Conservation (phyloP, 2,329 filamentous ascomycete genomes). For the Alternaria incomplexa region DNA sequence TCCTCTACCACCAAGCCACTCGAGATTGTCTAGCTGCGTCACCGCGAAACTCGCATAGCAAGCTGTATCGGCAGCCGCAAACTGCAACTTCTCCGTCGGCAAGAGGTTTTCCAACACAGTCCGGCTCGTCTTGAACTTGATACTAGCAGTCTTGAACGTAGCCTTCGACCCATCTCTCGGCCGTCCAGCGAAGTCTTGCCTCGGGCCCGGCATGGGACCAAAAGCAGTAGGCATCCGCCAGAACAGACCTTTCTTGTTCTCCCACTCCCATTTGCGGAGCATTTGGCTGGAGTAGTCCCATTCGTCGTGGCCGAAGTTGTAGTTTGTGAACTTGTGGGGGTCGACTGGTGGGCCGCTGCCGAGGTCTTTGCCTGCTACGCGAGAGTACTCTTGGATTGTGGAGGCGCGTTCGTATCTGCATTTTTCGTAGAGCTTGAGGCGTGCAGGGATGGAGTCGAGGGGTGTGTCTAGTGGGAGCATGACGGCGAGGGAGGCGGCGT, state of each 20-base stretch:
- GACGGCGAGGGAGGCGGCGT: constrained; percentile 64
- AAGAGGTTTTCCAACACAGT: constrained; percentile 52
- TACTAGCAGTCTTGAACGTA: constrained; percentile 47
- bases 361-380: constrained; percentile 59
- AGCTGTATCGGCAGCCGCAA: constrained; percentile 47
- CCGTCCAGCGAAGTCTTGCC: constrained; percentile 39
- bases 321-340: constrained; percentile 51
- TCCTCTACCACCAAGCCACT: constrained; percentile 66
- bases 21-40: constrained; percentile 56
- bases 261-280: constrained; percentile 59
- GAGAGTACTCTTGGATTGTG: constrained; percentile 63
- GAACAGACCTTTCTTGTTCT: constrained; percentile 47
- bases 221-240: constrained; percentile 54
- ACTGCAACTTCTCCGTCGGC: constrained; percentile 45
- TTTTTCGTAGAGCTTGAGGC: constrained; percentile 65
- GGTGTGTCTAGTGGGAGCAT: constrained; percentile 59
- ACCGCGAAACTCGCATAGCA: constrained; percentile 49
- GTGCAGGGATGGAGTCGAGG: constrained; percentile 57
- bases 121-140: constrained; percentile 50
- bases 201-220: constrained; percentile 50
- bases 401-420: constrained; percentile 65
- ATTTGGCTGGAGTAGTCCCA: constrained; percentile 60
- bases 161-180: constrained; percentile 28
- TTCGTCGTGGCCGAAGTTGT: constrained; percentile 66
- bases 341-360: constrained; percentile 43